Evolutionary conservation across 139 green algal genomes (phyloP), one percentile per base, ranked within the genome.

Genomic region (Coelastrella sp.): DNA sequence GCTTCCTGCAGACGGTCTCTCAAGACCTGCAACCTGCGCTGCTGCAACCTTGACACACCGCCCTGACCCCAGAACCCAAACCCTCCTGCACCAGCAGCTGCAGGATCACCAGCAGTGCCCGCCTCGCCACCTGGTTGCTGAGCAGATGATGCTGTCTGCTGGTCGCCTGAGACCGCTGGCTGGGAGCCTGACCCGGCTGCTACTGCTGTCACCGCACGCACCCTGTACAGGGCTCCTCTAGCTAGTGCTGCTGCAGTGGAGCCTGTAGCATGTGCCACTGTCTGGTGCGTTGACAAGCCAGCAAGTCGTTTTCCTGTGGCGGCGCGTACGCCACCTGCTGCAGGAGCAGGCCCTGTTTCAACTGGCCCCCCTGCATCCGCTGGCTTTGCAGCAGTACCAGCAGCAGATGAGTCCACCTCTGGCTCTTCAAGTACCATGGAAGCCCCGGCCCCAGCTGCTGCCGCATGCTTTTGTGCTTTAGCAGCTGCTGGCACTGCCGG

Each of bases 11-110:
- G 54, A 32, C 85, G 47, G 3, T 20, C 47, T 61, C 54, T 68
- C 11, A 88, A 19, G 4, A 68, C n/a, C 8, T 88, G 54, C 83
- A 88, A 58, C 54, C 68, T 73, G 19, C 47, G 66, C 83, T 80
- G 83, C 54, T 88, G 68, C 54, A 71, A n/a, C 64, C 82, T 54
- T 54, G 82, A 87, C 6, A 78, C 32, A 32, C 32, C 64, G 23
- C 17, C 71, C 71, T 47, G 71, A 7, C n/a, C 71, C 71, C 74
- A 77, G 14, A 94, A 60, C 92, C 86, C 17, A 89, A 47, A 47
- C 32, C 32, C 32, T 1, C 0, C 74, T 57, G n/a, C 74, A 59
- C 17, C 80, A 74, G 80, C 80, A 73, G 22, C 58, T 17, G 17
- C 16, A 17, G 16, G 4, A 73, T 57, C 79, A 57, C 54, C 79